Percentiles rank a stretch among this genome's conserved stretches.
These are phyloP conservation scores for Themeda triandra DNA, from an alignment of 176 grass and related monocot genomes.

Conservation along the genomic window DNA sequence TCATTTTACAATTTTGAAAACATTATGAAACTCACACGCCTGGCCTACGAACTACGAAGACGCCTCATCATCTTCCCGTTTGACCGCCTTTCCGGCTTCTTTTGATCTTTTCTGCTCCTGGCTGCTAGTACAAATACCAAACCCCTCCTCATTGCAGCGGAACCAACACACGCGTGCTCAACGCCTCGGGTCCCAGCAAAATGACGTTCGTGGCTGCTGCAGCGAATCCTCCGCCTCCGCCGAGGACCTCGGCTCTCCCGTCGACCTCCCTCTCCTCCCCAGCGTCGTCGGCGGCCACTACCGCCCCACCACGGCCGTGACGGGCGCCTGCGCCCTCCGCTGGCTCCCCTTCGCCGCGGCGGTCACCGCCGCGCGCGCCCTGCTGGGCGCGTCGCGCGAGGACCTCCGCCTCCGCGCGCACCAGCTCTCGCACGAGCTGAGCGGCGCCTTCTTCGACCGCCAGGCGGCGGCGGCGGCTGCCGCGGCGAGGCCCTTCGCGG, in stretches of 20 bases:
- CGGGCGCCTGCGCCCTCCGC: neutral
- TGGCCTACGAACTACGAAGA: no score
- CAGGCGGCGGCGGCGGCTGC: neutral
- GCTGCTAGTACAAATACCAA: no score
- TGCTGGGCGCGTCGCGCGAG: neutral
- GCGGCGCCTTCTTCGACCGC: neutral
- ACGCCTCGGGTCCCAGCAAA: neutral
- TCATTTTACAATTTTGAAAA: no score
- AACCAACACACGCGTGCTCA: neutral
- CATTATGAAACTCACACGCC: no score
- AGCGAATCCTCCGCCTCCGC: neutral
- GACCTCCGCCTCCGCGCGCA: conserved; percentile 7
- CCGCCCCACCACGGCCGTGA: neutral
- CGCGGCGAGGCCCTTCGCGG: neutral
- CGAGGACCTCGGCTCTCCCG: neutral
- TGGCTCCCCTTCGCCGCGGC: neutral
- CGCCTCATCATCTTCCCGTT: no score
- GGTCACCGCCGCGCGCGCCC: neutral
- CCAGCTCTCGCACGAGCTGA: neutral
- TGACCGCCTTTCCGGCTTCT: no score
- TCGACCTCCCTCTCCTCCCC: neutral
- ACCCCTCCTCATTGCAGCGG: neutral
- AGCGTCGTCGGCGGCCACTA: neutral
- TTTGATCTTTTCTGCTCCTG: no score
- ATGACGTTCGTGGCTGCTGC: neutral